Evolutionary conservation across 371 early-diverging fungal species (phyloP).

Genomic region (Phascolomyces articulosus): DNA sequence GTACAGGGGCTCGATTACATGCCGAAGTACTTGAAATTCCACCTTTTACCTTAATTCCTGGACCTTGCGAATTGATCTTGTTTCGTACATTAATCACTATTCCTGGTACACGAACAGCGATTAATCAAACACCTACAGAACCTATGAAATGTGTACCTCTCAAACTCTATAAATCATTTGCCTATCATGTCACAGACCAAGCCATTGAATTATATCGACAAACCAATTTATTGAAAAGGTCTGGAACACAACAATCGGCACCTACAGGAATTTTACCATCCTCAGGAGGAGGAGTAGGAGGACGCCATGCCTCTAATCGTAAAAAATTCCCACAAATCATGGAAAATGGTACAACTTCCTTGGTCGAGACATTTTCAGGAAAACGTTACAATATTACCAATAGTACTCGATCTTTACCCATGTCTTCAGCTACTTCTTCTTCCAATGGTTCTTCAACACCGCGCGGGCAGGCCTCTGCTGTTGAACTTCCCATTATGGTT

Average conservation of each 20-base stretch:
- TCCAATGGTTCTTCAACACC: neutral
- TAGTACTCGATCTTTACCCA: neutral
- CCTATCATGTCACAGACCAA: conserved; percentile 23
- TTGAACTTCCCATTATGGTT: conserved; percentile 19
- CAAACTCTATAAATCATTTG: conserved; percentile 26
- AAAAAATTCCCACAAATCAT: neutral
- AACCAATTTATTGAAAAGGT: neutral
- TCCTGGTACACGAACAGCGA: conserved; percentile 18
- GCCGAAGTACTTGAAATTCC: conserved; percentile 39
- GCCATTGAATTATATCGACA: conserved; percentile 24
- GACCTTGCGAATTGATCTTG: conserved; percentile 38
- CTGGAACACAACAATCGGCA: neutral
- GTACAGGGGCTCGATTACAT: conserved; percentile 27
- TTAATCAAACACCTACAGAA: conserved; percentile 34
- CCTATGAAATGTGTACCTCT: conserved; percentile 36
- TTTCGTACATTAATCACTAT: conserved; percentile 32
- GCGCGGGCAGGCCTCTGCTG: conserved; percentile 1
- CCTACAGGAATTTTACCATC: too few relatives aligned
- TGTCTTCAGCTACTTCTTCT: neutral
- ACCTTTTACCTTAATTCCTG: conserved; percentile 29
- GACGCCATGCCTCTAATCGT: neutral
- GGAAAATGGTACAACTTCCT: neutral
- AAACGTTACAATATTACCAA: neutral
- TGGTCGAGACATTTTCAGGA: neutral
- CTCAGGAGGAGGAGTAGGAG: too few relatives aligned